A percentile compares a stretch with the other conserved stretches of the same genome.
These are phyloP conservation scores for Euphorbia pulcherrima DNA, from an alignment of 345 rosid species.

Conservation along the genomic window DNA sequence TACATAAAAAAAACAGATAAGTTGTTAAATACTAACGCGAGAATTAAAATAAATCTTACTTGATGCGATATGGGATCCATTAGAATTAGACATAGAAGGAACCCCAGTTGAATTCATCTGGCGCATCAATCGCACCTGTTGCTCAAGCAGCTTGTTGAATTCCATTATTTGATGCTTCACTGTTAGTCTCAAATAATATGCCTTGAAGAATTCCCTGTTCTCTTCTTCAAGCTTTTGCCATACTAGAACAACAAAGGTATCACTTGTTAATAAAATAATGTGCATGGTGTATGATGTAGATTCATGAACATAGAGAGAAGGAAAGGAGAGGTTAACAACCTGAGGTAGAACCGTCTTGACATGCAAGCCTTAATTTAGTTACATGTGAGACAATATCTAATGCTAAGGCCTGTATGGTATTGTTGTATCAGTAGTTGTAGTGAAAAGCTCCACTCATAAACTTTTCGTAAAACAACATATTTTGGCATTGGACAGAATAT, in stretches of 20 bases:
- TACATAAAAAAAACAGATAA: background rate
- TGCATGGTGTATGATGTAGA: background rate
- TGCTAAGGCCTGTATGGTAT: too few species aligned
- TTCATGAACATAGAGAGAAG: background rate
- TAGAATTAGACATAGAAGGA: conserved; percentile 51
- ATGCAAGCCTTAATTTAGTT: background rate
- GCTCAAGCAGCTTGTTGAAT: conserved; percentile 91
- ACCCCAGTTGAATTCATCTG: conserved; percentile 65
- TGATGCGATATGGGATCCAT: conserved; percentile 69
- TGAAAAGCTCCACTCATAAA: too few species aligned
- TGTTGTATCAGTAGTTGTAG: too few species aligned
- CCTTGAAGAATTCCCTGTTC: conserved; percentile 85
- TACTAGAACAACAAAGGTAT: conserved; percentile 41
- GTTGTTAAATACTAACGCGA: background rate
- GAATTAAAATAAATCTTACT: conserved; percentile 46
- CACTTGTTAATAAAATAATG: background rate
- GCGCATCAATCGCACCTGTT: conserved; percentile 77
- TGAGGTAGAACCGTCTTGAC: background rate
- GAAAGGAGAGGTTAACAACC: background rate
- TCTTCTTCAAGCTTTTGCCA: conserved; percentile 99
- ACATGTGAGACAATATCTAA: background rate
- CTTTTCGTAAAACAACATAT: too few species aligned
- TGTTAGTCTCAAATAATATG: conserved; percentile 81
- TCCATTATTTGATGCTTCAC: conserved; percentile 88
- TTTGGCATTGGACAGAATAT: too few species aligned